Evolutionary conservation across 768 basidiomycete species (phyloP).

Genomic region (Pleurotus platypus): DNA sequence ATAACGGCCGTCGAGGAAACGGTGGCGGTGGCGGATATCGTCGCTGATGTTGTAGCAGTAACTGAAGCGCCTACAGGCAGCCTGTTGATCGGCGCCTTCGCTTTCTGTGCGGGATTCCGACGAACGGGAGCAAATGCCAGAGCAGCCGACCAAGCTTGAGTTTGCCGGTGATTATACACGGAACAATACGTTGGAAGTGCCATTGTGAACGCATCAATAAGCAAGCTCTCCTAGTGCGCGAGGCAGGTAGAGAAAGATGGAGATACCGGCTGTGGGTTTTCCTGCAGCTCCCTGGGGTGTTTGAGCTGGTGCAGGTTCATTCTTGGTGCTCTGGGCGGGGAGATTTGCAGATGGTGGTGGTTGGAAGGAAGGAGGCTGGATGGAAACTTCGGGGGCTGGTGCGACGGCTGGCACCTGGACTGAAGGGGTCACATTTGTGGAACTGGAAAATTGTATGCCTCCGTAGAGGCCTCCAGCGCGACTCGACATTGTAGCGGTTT

Average conservation of each 20-base stretch:
- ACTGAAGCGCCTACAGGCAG: conserved; percentile 64
- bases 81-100: conserved; percentile 49
- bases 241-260: conserved; percentile 45
- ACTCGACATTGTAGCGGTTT: conserved; percentile 54
- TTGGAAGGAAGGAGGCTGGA: conserved; percentile 9
- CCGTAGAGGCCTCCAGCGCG: conserved; percentile 84
- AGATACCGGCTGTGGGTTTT: conserved; percentile 59
- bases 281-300: conserved; percentile 28
- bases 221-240: conserved; percentile 41
- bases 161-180: conserved; percentile 19
- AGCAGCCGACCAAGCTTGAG: conserved; percentile 82
- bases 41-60: conserved; percentile 17
- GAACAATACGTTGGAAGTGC: conserved; percentile 21
- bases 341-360: conserved; percentile 14
- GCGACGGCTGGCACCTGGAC: conserved; percentile 24
- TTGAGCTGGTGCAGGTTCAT: conserved; percentile 19
- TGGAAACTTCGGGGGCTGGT: conserved; percentile 15
- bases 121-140: conserved; percentile 87
- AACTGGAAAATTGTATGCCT: conserved; percentile 80
- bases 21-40: conserved; percentile 11
- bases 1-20: conserved; percentile 62
- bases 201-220: conserved; percentile 49
- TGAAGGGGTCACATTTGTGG: conserved; percentile 50
- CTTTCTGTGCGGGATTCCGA: conserved; percentile 52
- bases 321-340: conserved; percentile 16